Evolutionary conservation across 2,329 filamentous ascomycete genomes (phyloP), one percentile per base, ranked within the genome.

Genomic region (Coniochaeta sp.): DNA sequence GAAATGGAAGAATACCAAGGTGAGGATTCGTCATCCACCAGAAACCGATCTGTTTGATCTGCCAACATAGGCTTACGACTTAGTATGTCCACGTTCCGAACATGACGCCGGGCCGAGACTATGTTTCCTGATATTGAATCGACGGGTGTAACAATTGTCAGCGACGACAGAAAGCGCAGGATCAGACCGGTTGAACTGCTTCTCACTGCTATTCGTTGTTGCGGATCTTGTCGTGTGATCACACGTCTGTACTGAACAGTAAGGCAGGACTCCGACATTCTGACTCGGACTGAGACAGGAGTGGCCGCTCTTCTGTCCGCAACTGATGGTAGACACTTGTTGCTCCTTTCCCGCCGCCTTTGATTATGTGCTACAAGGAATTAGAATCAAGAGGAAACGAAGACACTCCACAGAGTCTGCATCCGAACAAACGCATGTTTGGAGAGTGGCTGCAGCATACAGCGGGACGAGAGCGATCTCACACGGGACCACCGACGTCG

Each of bases 381-480:
- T 4, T 5, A 6, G 17, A 44, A 19, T 14, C 6, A 22, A 22
- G 17, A 40, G 16, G 17, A 44, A 44, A 44, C 11, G 11, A 6
- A n/a, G 17, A 14, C 11, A 9, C 40, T n/a, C 3, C n/a, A 44
- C 22, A 19, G 17, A 14, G 5, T 44, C 40, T 22, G 6, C 40
- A 14, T 14, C 43, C n/a, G 19, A 12, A 47, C 43, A 24, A 44
- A 22, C 3, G 3, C 17, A 44, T 44, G n/a, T 47, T 47, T 47
- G 47, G 47, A 52, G 47, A 28, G 47, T 9, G 2, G 43, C 47
- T 52, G 47, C 47, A 52, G 22, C 24, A 31, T 52, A 24, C 54
- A 38, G 47, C 63, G 62, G 64, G 63, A 63, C 63, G 62, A 64
- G 59, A 64, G 57, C 59, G 63, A 66, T 68, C 66, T 59, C 50